Evolutionary conservation across 139 green algal genomes (phyloP).

Genomic region (Auxenochlorella protothecoides): DNA sequence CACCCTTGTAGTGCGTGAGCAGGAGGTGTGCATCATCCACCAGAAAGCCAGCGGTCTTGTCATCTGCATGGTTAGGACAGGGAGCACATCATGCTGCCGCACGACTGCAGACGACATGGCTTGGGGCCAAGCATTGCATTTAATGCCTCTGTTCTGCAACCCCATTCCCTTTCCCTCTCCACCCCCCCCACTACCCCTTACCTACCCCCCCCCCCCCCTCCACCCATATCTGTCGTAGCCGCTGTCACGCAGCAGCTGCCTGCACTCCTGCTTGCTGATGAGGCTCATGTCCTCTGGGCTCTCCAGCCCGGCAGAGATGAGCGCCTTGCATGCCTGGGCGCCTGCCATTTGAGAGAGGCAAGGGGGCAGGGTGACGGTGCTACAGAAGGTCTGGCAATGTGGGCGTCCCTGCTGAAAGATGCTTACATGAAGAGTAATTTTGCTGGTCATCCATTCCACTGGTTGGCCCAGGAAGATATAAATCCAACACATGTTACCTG

Average conservation of each 20-base stretch:
- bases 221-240: constrained; percentile 12
- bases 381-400: background rate
- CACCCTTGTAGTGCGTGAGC: constrained; percentile 6
- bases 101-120: background rate
- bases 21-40: constrained; percentile 1
- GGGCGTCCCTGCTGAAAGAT: background rate
- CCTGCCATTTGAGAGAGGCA: background rate
- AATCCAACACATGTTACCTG: background rate
- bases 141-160: too few relatives aligned
- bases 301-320: background rate
- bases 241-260: background rate
- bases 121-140: background rate
- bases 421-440: background rate
- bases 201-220: background rate
- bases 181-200: background rate
- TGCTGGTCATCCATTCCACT: too few relatives aligned
- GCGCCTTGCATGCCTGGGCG: constrained; percentile 1
- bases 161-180: too few relatives aligned
- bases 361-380: background rate
- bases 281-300: background rate
- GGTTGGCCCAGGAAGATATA: background rate
- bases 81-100: background rate
- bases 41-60: constrained; percentile 15
- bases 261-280: background rate
- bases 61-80: background rate